Evolutionary conservation across 2,329 filamentous ascomycete species (phyloP).

Genomic region (Ophiobolus disseminans): DNA sequence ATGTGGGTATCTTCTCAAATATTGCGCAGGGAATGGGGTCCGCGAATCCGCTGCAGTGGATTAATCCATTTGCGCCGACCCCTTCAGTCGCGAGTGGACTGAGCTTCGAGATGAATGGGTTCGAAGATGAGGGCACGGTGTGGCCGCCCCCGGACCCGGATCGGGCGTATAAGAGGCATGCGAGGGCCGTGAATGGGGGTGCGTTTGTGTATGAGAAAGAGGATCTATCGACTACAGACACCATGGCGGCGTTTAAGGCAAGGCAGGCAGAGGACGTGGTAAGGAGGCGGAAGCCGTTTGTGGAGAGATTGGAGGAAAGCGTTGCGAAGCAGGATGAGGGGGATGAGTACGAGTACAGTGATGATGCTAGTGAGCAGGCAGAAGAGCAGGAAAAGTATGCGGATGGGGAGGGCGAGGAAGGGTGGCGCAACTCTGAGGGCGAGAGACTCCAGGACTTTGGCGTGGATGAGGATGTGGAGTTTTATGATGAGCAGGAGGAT

Average conservation of each 20-base stretch:
- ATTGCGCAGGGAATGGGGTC: constrained; percentile 79
- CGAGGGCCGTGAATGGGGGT: constrained; percentile 20
- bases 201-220: constrained; percentile 51
- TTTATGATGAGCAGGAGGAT: constrained; percentile 68
- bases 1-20: constrained; percentile 77
- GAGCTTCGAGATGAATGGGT: constrained; percentile 75
- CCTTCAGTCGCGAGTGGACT: constrained; percentile 60
- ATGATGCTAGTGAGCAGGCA: constrained; percentile 27
- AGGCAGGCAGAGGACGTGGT: constrained; percentile 62
- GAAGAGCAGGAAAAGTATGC: constrained; percentile 23
- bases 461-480: constrained; percentile 78
- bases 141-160: constrained; percentile 63
- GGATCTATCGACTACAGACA: constrained; percentile 49
- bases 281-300: constrained; percentile 51
- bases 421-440: constrained; percentile 78
- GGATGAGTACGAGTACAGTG: constrained; percentile 32
- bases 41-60: constrained; percentile 67
- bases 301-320: constrained; percentile 48
- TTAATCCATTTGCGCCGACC: constrained; percentile 69
- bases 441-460: constrained; percentile 78
- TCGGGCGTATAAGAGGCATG: constrained; percentile 36
- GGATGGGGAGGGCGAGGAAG: constrained; percentile 51
- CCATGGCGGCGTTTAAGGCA: constrained; percentile 60
- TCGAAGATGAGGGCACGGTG: constrained; percentile 60
- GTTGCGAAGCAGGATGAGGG: constrained; percentile 9